These are phyloP conservation scores for Plasmodium ovale DNA, from an alignment of 169 alveolate genomes.

Conservation along the genomic window DNA sequence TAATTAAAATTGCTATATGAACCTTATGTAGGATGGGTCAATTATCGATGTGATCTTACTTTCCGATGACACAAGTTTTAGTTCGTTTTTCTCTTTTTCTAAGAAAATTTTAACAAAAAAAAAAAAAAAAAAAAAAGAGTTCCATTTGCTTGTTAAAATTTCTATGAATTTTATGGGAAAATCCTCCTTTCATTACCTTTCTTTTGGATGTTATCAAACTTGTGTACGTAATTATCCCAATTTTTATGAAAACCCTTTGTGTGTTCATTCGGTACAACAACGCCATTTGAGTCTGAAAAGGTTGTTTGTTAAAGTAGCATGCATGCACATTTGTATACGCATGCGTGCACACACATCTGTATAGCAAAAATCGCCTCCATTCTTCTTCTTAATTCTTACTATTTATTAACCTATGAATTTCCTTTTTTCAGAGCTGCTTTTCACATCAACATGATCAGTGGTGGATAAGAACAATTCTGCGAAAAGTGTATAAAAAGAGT, in stretches of 20 bases:
- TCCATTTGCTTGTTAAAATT: background rate
- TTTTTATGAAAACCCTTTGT: slow-evolving; percentile 2
- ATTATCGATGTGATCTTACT: background rate
- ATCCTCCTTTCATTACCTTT: slow-evolving; percentile 10
- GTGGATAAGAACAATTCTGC: background rate
- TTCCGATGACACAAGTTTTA: slow-evolving; percentile 17
- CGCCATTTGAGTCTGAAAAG: slow-evolving; percentile 7
- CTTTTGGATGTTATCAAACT: slow-evolving; percentile 56
- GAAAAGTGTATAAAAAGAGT: background rate
- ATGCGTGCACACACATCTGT: background rate
- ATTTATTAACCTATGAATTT: slow-evolving; percentile 2
- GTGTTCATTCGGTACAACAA: slow-evolving; percentile 6
- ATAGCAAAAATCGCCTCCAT: background rate
- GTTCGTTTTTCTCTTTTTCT: slow-evolving; percentile 13
- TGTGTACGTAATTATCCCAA: slow-evolving; percentile 22
- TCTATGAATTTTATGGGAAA: background rate
- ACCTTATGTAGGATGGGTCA: slow-evolving; percentile 61
- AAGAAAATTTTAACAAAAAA: slow-evolving; percentile 1
- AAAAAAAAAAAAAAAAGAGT: background rate
- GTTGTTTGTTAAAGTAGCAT: background rate
- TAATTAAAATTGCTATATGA: background rate
- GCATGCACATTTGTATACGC: background rate
- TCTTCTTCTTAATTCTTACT: background rate
- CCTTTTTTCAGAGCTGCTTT: background rate
- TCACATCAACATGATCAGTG: background rate